These are phyloP conservation scores for Neltuma alba DNA, from an alignment of 306 rosid genomes.

Conservation along the genomic window DNA sequence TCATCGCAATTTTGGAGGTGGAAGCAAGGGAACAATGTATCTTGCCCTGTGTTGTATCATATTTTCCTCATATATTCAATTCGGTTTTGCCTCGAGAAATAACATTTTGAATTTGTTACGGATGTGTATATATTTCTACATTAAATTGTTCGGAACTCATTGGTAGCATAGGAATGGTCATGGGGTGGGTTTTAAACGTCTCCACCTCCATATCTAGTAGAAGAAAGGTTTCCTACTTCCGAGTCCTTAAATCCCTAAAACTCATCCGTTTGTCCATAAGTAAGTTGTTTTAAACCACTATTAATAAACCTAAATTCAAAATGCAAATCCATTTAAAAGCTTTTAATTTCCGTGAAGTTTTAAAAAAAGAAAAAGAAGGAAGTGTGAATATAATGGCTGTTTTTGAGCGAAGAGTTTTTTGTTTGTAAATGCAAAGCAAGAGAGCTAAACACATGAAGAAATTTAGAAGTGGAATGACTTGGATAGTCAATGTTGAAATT, in stretches of 20 bases:
- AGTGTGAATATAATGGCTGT: too few relatives aligned
- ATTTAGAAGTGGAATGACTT: background rate
- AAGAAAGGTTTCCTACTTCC: background rate
- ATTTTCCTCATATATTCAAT: slow-evolving; percentile 8
- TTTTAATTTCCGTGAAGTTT: background rate
- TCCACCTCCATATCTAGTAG: background rate
- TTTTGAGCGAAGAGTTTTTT: too few relatives aligned
- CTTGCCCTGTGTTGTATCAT: slow-evolving; percentile 21
- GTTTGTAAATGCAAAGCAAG: too few relatives aligned
- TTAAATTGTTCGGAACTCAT: background rate
- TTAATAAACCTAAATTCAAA: background rate
- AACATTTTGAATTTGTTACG: background rate
- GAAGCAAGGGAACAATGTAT: slow-evolving; percentile 23
- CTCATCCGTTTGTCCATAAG: background rate
- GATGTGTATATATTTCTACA: slow-evolving; percentile 8
- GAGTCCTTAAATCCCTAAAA: background rate
- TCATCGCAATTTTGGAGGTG: slow-evolving; percentile 26
- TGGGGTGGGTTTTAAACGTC: background rate
- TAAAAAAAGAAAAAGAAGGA: too few relatives aligned
- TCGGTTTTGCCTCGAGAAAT: background rate
- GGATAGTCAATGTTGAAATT: background rate
- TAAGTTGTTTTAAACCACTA: background rate
- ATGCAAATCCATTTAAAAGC: background rate
- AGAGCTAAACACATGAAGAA: too few relatives aligned
- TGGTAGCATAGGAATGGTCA: background rate